Percentiles rank a stretch among this genome's conserved stretches.
Evolutionary conservation across 1,139 yeast species (phyloP).

Genomic region (Taphrina flavorubra): DNA sequence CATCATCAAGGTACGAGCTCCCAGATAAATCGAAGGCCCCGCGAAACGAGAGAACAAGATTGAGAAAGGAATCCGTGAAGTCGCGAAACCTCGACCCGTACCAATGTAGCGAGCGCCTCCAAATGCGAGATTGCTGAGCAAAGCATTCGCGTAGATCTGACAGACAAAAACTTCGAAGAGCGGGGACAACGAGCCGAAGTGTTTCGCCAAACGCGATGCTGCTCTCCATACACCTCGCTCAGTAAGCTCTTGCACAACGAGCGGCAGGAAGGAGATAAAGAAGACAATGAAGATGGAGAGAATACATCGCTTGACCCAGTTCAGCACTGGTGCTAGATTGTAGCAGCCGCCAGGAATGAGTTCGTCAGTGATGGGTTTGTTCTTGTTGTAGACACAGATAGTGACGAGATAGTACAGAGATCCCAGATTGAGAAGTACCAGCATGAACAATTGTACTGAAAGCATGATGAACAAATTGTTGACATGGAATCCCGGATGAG

Average conservation of each 20-base stretch:
- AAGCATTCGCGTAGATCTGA: constrained; percentile 92
- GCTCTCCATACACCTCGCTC: constrained; percentile 99
- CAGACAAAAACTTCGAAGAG: constrained; percentile 98
- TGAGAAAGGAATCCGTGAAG: constrained; percentile 96
- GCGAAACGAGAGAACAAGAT: constrained; percentile 96
- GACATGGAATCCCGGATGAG: constrained; percentile 99
- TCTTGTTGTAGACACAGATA: constrained; percentile 79
- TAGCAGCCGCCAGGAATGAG: constrained; percentile 91
- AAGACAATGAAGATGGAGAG: constrained; percentile 97
- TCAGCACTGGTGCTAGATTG: constrained; percentile 85
- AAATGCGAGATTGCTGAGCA: constrained; percentile 87
- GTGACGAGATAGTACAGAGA: constrained; percentile 89
- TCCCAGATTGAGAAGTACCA: constrained; percentile 89
- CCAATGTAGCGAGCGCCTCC: constrained; percentile 99
- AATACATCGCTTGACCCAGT: constrained; percentile 97
- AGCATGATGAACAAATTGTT: constrained; percentile 94
- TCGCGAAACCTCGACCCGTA: constrained; percentile 99
- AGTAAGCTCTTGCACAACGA: constrained; percentile 93
- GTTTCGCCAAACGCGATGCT: constrained; percentile 86
- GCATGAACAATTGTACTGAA: constrained; percentile 89
- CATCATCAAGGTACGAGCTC: constrained; percentile 89
- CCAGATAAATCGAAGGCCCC: constrained; percentile 94
- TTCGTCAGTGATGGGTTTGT: constrained; percentile 84
- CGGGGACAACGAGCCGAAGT: constrained; percentile 87
- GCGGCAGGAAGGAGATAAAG: constrained; percentile 95